Percentiles rank a stretch among this genome's conserved stretches.
Conservation (phyloP, 208 protist genomes). For the Lotmaria passim region DNA sequence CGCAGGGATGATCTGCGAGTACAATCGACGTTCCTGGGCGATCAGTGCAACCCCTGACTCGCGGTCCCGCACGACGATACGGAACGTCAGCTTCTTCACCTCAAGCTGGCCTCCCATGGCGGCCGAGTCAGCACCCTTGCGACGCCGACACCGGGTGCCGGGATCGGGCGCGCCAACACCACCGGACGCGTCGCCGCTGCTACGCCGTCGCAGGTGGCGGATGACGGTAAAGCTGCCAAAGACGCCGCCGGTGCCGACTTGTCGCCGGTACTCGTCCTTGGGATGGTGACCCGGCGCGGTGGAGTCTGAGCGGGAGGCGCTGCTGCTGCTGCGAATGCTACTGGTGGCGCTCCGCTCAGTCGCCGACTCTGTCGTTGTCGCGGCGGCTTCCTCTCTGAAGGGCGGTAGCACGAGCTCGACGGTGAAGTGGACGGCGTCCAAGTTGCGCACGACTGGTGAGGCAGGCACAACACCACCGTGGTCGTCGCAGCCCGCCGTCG, state of each 20-base stretch:
- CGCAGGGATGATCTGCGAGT: constrained; percentile 45
- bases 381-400: background rate
- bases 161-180: background rate
- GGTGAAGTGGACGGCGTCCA: constrained; percentile 29
- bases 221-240: constrained; percentile 40
- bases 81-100: constrained; percentile 41
- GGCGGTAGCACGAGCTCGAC: constrained; percentile 17
- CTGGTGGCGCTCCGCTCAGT: constrained; percentile 7
- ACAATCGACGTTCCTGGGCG: constrained; percentile 32
- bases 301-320: constrained; percentile 16
- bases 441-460: background rate
- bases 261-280: constrained; percentile 25
- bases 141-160: background rate
- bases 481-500: background rate
- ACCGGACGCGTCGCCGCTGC: constrained; percentile 13
- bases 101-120: constrained; percentile 13
- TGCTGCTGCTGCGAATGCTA: constrained; percentile 14
- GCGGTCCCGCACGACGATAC: constrained; percentile 22
- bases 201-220: constrained; percentile 26
- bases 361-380: background rate
- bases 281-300: background rate
- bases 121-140: background rate
- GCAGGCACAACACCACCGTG: background rate
- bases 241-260: constrained; percentile 13
- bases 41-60: constrained; percentile 12